Percentiles rank a stretch among this genome's conserved stretches.
These are phyloP conservation scores for Blastocystis sp. DNA, from an alignment of 352 stramenopile species.

Conservation along the genomic window DNA sequence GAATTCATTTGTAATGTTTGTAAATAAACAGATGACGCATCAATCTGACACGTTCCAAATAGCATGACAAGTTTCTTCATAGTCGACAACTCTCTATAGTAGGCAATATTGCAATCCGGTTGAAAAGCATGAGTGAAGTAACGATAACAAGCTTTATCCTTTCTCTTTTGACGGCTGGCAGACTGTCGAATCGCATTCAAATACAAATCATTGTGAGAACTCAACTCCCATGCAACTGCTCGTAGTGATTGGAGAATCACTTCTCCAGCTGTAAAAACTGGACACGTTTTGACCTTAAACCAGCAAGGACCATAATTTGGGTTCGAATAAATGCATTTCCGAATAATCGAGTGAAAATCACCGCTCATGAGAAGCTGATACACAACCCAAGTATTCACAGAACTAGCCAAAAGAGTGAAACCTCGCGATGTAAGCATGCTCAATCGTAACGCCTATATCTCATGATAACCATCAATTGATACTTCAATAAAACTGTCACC, in stretches of 20 bases:
- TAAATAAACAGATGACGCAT: not conserved
- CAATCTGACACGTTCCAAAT: not conserved
- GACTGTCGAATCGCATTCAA: not conserved
- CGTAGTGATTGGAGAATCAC: not conserved
- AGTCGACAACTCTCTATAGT: not conserved
- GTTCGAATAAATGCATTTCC: constrained; percentile 22
- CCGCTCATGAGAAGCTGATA: not conserved
- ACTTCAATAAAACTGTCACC: constrained; percentile 49
- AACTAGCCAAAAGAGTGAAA: not conserved
- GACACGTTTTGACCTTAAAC: not conserved
- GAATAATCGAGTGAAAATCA: not conserved
- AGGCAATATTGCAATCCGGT: not conserved
- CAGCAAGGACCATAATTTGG: constrained; percentile 41
- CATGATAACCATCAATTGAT: not conserved
- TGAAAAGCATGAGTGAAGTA: not conserved
- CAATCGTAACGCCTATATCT: not conserved
- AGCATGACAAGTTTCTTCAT: not conserved
- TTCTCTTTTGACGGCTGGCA: not conserved
- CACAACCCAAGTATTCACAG: not conserved
- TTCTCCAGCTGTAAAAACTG: not conserved
- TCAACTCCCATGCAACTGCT: not conserved
- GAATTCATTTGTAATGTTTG: not conserved
- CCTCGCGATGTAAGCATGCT: not conserved
- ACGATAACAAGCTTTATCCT: not conserved
- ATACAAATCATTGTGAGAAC: not conserved